Evolutionary conservation across 495 filamentous ascomycete species (phyloP).

Genomic region (Talaromyces proteolyticus): DNA sequence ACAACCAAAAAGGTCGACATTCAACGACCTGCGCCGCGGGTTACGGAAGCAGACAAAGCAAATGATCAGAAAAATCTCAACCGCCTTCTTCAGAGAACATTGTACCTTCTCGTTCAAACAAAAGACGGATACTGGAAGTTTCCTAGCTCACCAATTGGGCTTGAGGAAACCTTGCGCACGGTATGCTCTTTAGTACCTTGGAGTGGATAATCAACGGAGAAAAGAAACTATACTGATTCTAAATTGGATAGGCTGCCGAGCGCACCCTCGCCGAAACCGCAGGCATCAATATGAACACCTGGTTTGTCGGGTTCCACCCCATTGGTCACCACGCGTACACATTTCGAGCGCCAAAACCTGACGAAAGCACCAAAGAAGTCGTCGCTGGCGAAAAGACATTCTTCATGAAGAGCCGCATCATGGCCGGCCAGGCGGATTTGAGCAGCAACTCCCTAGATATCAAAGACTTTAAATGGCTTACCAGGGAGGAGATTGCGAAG

Average conservation of each 20-base stretch:
- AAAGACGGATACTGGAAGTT: constrained; percentile 74
- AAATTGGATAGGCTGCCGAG: constrained; percentile 62
- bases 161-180: constrained; percentile 70
- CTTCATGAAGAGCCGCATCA: constrained; percentile 91
- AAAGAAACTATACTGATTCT: no score
- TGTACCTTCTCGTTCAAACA: constrained; percentile 76
- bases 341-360: constrained; percentile 25
- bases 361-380: constrained; percentile 28
- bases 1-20: constrained; percentile 60
- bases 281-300: constrained; percentile 97
- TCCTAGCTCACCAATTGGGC: constrained; percentile 58
- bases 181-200: constrained; percentile 56
- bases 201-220: no score
- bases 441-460: constrained; percentile 63
- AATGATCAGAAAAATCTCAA: constrained; percentile 71
- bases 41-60: constrained; percentile 76
- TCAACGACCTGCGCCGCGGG: constrained; percentile 61
- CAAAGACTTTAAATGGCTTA: constrained; percentile 85
- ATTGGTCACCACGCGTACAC: constrained; percentile 67
- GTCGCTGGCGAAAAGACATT: constrained; percentile 73
- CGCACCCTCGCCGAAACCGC: constrained; percentile 68
- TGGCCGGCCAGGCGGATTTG: constrained; percentile 91
- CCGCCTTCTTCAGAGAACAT: constrained; percentile 64
- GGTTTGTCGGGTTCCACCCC: constrained; percentile 89
- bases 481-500: constrained; percentile 76